These are phyloP conservation scores for Penicillium herquei DNA, from an alignment of 495 filamentous ascomycete species.

Conservation along the genomic window DNA sequence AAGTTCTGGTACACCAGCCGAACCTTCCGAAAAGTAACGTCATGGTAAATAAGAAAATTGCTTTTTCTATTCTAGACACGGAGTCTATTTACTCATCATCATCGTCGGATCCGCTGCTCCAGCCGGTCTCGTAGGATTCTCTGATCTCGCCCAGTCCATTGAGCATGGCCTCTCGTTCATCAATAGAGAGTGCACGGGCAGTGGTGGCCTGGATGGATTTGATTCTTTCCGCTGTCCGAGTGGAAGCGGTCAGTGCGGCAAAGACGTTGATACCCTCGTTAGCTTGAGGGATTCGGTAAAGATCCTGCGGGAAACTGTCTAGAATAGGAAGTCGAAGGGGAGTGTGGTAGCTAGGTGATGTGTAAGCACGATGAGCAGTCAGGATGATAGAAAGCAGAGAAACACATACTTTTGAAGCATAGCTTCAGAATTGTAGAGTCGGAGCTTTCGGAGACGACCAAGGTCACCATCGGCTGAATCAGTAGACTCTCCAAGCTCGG, in stretches of 20 bases:
- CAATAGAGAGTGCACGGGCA: conserved; percentile 57
- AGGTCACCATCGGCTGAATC: conserved; percentile 28
- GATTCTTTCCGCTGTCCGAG: conserved; percentile 65
- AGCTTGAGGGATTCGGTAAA: conserved; percentile 47
- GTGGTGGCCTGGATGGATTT: conserved; percentile 63
- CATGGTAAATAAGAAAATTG: not conserved
- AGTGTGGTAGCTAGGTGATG: conserved; percentile 49
- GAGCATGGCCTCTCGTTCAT: conserved; percentile 77
- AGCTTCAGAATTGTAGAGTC: conserved; percentile 40
- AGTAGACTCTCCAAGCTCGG: conserved; percentile 38
- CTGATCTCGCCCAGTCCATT: conserved; percentile 84
- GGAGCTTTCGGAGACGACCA: conserved; percentile 33
- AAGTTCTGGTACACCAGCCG: not conserved
- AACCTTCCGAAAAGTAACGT: not conserved
- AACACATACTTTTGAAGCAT: conserved; percentile 59
- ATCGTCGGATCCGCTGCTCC: conserved; percentile 79
- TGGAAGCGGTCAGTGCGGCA: conserved; percentile 70
- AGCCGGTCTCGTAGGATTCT: conserved; percentile 87
- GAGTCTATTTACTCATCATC: conserved; percentile 60
- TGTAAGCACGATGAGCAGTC: not conserved
- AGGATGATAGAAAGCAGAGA: not conserved
- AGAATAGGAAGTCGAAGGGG: conserved; percentile 70
- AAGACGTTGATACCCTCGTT: conserved; percentile 53
- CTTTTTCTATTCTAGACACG: not conserved
- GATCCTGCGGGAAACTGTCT: conserved; percentile 73